Conservation (phyloP, 208 protist genomes). For the Leishmania braziliensis region DNA sequence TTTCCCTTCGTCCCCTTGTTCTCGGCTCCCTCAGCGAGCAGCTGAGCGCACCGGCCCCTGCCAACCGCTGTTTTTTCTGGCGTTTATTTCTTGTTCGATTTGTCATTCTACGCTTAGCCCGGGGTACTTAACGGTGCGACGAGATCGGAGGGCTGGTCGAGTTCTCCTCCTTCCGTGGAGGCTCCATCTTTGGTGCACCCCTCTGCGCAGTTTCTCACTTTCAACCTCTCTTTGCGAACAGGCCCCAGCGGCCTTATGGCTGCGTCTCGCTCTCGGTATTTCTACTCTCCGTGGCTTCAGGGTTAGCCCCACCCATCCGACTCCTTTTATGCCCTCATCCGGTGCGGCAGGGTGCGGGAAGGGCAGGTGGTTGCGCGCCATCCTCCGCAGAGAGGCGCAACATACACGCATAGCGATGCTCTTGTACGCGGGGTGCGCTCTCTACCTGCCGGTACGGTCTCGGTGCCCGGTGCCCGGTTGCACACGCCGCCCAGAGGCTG, state of each 20-base stretch:
- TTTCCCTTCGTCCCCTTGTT: too few relatives aligned
- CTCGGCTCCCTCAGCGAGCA: too few relatives aligned
- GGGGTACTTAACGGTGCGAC: too few relatives aligned
- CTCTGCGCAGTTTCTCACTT: background rate
- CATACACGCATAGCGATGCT: background rate
- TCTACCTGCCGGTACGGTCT: background rate
- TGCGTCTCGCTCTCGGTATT: background rate
- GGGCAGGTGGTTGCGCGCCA: background rate
- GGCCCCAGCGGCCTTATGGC: background rate
- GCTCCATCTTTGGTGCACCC: too few relatives aligned
- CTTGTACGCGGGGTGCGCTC: background rate
- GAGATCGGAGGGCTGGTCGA: too few relatives aligned
- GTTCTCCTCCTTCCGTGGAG: too few relatives aligned
- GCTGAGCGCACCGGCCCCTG: too few relatives aligned
- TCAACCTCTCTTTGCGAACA: background rate
- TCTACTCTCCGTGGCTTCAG: background rate
- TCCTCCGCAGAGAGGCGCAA: background rate
- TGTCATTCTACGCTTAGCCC: too few relatives aligned
- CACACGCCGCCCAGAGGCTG: background rate
- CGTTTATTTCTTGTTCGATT: too few relatives aligned
- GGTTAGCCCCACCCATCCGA: background rate
- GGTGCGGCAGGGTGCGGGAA: background rate
- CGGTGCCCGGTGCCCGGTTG: background rate
- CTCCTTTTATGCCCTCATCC: background rate
- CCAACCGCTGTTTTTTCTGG: too few relatives aligned